These are phyloP conservation scores for Porpolomopsis calyptriformis DNA, from an alignment of 768 basidiomycete genomes.

Conservation along the genomic window DNA sequence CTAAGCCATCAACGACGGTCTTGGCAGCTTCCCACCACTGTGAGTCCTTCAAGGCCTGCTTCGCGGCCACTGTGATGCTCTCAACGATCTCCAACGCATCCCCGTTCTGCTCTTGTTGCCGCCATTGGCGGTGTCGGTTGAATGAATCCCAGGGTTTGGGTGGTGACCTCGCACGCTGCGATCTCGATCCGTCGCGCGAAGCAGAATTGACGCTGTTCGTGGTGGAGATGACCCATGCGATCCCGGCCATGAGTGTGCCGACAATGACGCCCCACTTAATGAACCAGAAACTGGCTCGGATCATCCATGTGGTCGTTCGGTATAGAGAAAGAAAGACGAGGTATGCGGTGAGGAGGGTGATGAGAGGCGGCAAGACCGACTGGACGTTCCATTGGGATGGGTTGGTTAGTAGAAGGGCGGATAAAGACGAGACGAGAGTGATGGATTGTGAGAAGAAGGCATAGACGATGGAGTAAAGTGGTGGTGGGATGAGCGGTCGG, in stretches of 20 bases:
- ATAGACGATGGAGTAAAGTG: conserved; percentile 41
- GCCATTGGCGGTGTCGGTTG: conserved; percentile 50
- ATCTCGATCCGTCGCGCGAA: conserved; percentile 14
- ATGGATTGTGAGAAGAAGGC: conserved; percentile 43
- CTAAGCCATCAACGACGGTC: conserved; percentile 11
- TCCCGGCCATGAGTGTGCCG: conserved; percentile 38
- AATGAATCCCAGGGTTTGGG: conserved; percentile 62
- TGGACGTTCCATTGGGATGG: conserved; percentile 59
- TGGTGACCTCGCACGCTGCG: conserved; percentile 15
- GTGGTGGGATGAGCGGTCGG: conserved; percentile 42
- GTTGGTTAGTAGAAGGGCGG: conserved; percentile 36
- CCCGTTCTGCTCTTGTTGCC: conserved; percentile 30
- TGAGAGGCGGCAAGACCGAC: conserved; percentile 59
- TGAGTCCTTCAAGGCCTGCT: conserved; percentile 16
- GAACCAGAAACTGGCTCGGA: conserved; percentile 57
- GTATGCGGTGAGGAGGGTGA: conserved; percentile 64
- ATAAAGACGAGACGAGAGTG: conserved; percentile 38
- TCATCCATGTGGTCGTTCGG: conserved; percentile 66
- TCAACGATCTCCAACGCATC: conserved; percentile 39
- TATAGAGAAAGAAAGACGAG: conserved; percentile 68
- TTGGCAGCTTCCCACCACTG: conserved; percentile 26
- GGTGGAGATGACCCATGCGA: conserved; percentile 43
- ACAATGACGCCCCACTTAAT: conserved; percentile 69
- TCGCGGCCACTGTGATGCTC: conserved; percentile 27
- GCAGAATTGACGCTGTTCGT: conserved; percentile 19